Evolutionary conservation across 495 filamentous ascomycete genomes (phyloP).

Genomic region (Aspergillus taichungensis): DNA sequence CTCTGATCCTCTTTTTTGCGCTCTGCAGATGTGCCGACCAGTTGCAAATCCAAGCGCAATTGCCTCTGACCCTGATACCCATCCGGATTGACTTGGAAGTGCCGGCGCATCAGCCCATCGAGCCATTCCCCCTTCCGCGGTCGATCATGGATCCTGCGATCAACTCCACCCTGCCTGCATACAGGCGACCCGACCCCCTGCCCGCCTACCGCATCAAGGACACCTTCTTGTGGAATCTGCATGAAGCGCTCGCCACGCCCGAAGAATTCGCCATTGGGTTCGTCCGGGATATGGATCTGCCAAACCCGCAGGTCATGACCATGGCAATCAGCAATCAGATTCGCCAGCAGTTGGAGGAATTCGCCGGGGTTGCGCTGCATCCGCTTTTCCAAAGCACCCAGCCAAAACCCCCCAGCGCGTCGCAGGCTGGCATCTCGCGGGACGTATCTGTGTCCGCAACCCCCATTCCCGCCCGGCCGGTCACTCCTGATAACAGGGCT

Average conservation of each 20-base stretch:
- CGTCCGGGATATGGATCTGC: slow-evolving; percentile 90
- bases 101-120: slow-evolving; percentile 61
- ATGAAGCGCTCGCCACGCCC: slow-evolving; percentile 88
- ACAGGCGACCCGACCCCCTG: slow-evolving; percentile 64
- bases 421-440: slow-evolving; percentile 29
- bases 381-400: slow-evolving; percentile 67
- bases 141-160: slow-evolving; percentile 52
- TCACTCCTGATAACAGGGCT: slow-evolving; percentile 40
- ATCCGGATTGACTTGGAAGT: slow-evolving; percentile 96
- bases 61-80: slow-evolving; percentile 85
- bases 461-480: slow-evolving; percentile 33
- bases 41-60: slow-evolving; percentile 69
- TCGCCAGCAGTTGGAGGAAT: slow-evolving; percentile 89
- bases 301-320: slow-evolving; percentile 55
- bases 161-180: slow-evolving; percentile 60
- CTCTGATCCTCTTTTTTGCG: slow-evolving; percentile 1
- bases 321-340: slow-evolving; percentile 86
- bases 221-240: slow-evolving; percentile 93
- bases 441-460: slow-evolving; percentile 49
- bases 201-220: slow-evolving; percentile 84
- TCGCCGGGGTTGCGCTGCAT: slow-evolving; percentile 87
- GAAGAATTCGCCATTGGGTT: slow-evolving; percentile 89
- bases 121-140: slow-evolving; percentile 60
- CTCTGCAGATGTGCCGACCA: slow-evolving; percentile 46
- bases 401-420: slow-evolving; percentile 29